Percentiles rank a stretch among this genome's conserved stretches.
phyloP scores from a whole-genome alignment of 2,329 filamentous ascomycete species.

The Calonectria honghensis region DNA sequence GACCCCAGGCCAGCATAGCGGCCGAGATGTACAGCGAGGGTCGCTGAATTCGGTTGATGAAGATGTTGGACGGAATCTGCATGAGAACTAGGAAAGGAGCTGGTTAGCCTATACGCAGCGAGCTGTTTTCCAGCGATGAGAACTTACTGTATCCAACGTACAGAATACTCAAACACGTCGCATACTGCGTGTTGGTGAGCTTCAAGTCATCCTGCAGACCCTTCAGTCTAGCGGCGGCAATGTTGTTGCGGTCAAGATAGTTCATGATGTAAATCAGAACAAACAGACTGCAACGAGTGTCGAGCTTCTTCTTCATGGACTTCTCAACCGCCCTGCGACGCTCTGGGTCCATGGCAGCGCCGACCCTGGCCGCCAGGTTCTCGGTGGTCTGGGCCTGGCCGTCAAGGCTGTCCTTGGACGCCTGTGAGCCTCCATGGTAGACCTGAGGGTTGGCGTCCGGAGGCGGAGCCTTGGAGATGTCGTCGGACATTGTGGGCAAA shows the following conservation, averaged over 20 bases:
- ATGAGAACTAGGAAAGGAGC: slow-evolving; percentile 66
- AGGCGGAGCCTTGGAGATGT: slow-evolving; percentile 23
- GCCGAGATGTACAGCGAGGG: slow-evolving; percentile 71
- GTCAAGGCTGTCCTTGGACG: slow-evolving; percentile 31
- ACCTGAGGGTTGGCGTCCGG: background rate
- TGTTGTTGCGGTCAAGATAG: slow-evolving; percentile 82
- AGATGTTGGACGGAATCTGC: slow-evolving; percentile 76
- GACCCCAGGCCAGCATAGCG: slow-evolving; percentile 76
- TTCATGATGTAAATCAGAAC: slow-evolving; percentile 86
- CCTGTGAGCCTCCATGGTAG: slow-evolving; percentile 12
- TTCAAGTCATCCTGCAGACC: slow-evolving; percentile 77
- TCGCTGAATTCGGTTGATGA: slow-evolving; percentile 72
- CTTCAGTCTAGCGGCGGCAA: slow-evolving; percentile 79
- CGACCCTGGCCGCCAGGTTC: background rate
- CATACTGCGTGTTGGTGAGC: slow-evolving; percentile 75
- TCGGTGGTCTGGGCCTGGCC: background rate
- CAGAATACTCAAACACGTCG: slow-evolving; percentile 77
- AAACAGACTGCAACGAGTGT: slow-evolving; percentile 79
- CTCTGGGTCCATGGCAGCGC: slow-evolving; percentile 61
- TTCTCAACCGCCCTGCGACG: slow-evolving; percentile 76
- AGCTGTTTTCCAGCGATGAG: background rate
- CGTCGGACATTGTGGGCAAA: slow-evolving; percentile 19
- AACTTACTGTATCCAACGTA: slow-evolving; percentile 75
- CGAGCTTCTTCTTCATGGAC: slow-evolving; percentile 81
- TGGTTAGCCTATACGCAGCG: background rate